A percentile compares a stretch with the other conserved stretches of the same genome.
These are phyloP conservation scores for Ophiostoma piceae DNA, from an alignment of 2,329 filamentous ascomycete species.

Conservation along the genomic window DNA sequence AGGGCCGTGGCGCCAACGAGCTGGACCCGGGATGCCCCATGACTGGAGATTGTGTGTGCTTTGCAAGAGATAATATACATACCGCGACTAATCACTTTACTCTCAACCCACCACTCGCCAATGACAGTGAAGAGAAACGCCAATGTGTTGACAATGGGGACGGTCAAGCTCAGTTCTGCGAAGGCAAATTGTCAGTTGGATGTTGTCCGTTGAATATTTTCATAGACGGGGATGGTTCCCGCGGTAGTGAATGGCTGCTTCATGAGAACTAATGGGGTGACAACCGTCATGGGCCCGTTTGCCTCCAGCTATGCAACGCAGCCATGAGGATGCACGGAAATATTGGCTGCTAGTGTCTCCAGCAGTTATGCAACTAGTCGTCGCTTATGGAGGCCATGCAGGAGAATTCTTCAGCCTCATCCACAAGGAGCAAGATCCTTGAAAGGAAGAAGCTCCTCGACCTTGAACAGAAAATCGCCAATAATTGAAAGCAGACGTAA, in stretches of 20 bases:
- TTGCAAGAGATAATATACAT: slow-evolving; percentile 30
- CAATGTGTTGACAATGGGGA: slow-evolving; percentile 89
- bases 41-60: slow-evolving; percentile 21
- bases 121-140: slow-evolving; percentile 95
- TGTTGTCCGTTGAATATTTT: not conserved
- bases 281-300: not conserved
- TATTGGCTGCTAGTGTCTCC: not conserved
- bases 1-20: not conserved
- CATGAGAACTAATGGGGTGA: not conserved
- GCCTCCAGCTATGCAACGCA: slow-evolving; percentile 2
- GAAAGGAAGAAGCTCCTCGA: not conserved
- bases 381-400: not conserved
- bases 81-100: slow-evolving; percentile 82
- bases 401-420: not conserved
- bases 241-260: not conserved
- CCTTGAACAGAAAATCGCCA: not conserved
- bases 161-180: slow-evolving; percentile 81
- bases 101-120: slow-evolving; percentile 91
- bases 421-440: not conserved
- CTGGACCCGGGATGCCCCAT: not conserved
- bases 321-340: not conserved
- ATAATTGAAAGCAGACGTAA: not conserved
- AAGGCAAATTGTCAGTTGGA: slow-evolving; percentile 7
- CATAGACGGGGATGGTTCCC: not conserved
- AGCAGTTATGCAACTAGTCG: not conserved